Evolutionary conservation across 164 flowering plant species (phyloP), one percentile per base, ranked within the genome.

Genomic region (Vitis labrusca): DNA sequence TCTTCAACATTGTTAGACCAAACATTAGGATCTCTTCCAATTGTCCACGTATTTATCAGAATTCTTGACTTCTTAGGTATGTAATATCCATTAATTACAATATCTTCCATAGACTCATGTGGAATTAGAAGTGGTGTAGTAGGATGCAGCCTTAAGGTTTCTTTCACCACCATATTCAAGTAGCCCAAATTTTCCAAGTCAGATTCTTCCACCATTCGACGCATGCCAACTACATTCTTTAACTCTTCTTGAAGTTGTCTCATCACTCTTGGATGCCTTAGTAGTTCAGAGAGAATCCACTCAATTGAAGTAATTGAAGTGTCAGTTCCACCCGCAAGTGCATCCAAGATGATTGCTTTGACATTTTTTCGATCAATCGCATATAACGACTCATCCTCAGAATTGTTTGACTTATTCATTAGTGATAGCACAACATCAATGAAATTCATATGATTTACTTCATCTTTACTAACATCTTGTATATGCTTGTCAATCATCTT

Each of bases 121-220:
- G 85, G 82, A n/a, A 79, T 12, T 5, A 82, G 77, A 10, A 79
- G 23, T 23, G 85, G 81, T 0, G 54, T 76, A 0, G 66, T 74
- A 16, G 83, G 85, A 50, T 82, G 81, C 2, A 82, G 65, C 63
- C 85, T 67, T 63, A 79, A 10, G 75, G 48, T 64, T 66, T 80
- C 83, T 61, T 77, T 80, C 49, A 80, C 54, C 27, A 77, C 78
- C 80, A 74, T 76, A 61, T 71, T 75, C 63, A 76, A 62, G 73
- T 80, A 80, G 12, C 59, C 61, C 27, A 80, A 44, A 44, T 63
- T 57, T 1, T 29, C 53, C 59, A 80, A 72, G 69, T 80, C 80
- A 0, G 58, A 16, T 17, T 77, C 79, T 23, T 75, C 81, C 13
- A 73, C 79, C 56, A 47, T 57, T 12, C 76, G 29, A 10, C 61